These are phyloP conservation scores for Penicillium subrubescens DNA, from an alignment of 495 filamentous ascomycete genomes.

Conservation along the genomic window DNA sequence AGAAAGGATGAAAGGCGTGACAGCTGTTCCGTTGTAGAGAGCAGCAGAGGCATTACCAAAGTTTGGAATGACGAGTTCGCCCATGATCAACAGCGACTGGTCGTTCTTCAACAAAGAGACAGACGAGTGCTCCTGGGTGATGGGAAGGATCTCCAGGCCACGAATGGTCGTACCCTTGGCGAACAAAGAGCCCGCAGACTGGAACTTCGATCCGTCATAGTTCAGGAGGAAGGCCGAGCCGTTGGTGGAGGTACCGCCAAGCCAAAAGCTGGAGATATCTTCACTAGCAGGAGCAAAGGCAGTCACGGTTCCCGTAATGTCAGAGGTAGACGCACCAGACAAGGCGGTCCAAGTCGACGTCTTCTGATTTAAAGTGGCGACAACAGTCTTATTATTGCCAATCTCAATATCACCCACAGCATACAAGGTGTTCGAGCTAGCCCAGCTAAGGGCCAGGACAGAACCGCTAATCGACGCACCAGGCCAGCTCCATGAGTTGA, in stretches of 20 bases:
- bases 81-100: slow-evolving; percentile 79
- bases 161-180: slow-evolving; percentile 66
- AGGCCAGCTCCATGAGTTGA: slow-evolving; percentile 75
- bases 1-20: slow-evolving; percentile 80
- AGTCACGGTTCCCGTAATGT: slow-evolving; percentile 77
- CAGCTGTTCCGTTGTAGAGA: slow-evolving; percentile 77
- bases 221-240: slow-evolving; percentile 77
- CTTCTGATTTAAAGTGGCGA: slow-evolving; percentile 74
- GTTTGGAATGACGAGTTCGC: slow-evolving; percentile 69
- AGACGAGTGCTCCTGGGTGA: slow-evolving; percentile 65
- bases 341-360: slow-evolving; percentile 65
- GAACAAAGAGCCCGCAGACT: slow-evolving; percentile 58
- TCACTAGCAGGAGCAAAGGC: slow-evolving; percentile 70
- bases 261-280: slow-evolving; percentile 74
- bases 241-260: slow-evolving; percentile 65
- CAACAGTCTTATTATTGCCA: slow-evolving; percentile 60
- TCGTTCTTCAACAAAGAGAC: slow-evolving; percentile 63
- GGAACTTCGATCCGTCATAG: slow-evolving; percentile 66
- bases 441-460: slow-evolving; percentile 75
- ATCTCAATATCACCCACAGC: slow-evolving; percentile 76
- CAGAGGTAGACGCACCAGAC: slow-evolving; percentile 55
- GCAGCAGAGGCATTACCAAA: slow-evolving; percentile 88
- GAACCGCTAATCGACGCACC: slow-evolving; percentile 68
- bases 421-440: slow-evolving; percentile 65
- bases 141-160: slow-evolving; percentile 76